Percentiles rank a stretch among this genome's conserved stretches.
Conservation (phyloP, 2,329 filamentous ascomycete species). For the Penicillium sp. region DNA sequence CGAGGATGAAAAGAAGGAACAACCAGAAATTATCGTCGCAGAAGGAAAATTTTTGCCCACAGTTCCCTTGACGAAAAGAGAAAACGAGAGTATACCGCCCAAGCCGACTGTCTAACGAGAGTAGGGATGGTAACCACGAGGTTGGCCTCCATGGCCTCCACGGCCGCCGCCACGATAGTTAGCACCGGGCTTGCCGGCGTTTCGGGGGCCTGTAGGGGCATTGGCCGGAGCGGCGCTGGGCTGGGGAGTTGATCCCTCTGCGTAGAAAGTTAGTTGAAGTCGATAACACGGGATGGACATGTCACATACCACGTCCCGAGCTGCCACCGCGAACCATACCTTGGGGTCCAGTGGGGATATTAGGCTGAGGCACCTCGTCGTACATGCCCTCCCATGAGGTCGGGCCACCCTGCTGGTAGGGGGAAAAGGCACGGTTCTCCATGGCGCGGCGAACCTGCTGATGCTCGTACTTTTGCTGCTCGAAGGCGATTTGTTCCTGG, state of each 20-base stretch:
- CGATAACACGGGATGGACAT: neutral
- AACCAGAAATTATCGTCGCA: neutral
- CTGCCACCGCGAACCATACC: conserved; percentile 43
- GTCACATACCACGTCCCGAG: conserved; percentile 42
- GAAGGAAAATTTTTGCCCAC: neutral
- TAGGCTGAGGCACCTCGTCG: conserved; percentile 84
- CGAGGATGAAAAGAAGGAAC: neutral
- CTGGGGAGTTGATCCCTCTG: conserved; percentile 38
- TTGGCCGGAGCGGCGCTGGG: conserved; percentile 62
- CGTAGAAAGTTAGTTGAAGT: neutral
- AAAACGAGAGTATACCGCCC: neutral
- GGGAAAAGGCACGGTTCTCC: conserved; percentile 38
- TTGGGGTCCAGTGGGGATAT: conserved; percentile 53
- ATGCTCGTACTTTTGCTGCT: conserved; percentile 73
- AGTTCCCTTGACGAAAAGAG: neutral
- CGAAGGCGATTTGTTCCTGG: conserved; percentile 68
- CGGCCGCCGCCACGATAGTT: conserved; percentile 90
- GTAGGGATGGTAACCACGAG: conserved; percentile 77
- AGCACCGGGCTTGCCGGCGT: conserved; percentile 81
- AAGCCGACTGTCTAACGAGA: conserved; percentile 32
- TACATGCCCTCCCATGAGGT: conserved; percentile 98
- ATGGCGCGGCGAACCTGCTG: conserved; percentile 56
- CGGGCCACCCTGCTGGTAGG: conserved; percentile 56
- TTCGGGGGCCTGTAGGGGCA: conserved; percentile 92
- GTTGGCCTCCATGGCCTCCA: conserved; percentile 49